phyloP scores from a whole-genome alignment of 768 basidiomycete genomes.

The Pisolithus orientalis region DNA sequence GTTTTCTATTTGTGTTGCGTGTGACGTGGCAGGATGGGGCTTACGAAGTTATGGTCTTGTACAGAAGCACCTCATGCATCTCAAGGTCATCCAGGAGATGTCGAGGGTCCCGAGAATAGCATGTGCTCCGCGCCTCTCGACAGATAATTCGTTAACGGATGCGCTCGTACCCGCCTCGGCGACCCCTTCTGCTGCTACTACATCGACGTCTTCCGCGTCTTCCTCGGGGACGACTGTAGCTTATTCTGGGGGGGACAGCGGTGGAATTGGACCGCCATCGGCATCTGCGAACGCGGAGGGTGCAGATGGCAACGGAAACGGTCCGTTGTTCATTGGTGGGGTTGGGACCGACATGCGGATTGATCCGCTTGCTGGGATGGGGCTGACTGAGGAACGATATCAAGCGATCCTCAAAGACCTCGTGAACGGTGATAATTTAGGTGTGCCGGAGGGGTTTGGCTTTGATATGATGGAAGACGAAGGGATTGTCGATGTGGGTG shows the following conservation, averaged over 20 bases:
- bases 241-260: slow-evolving; percentile 12
- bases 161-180: slow-evolving; percentile 41
- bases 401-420: slow-evolving; percentile 69
- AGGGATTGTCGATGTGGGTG: slow-evolving; percentile 6
- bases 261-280: background rate
- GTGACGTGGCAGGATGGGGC: too few species aligned
- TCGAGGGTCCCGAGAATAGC: slow-evolving; percentile 57
- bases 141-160: slow-evolving; percentile 49
- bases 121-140: slow-evolving; percentile 53
- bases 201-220: background rate
- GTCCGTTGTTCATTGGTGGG: slow-evolving; percentile 18
- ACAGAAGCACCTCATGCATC: slow-evolving; percentile 82
- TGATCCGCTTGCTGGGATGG: slow-evolving; percentile 85
- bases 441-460: slow-evolving; percentile 22
- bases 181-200: background rate
- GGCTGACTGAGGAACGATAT: slow-evolving; percentile 86
- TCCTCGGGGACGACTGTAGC: slow-evolving; percentile 24
- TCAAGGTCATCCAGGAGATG: slow-evolving; percentile 81
- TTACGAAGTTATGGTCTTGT: background rate
- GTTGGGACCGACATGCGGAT: slow-evolving; percentile 44
- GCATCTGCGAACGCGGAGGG: background rate
- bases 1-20: too few species aligned
- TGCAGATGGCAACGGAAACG: background rate
- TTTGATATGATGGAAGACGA: slow-evolving; percentile 10
- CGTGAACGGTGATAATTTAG: slow-evolving; percentile 56